Evolutionary conservation across 805 yeast species (phyloP), one percentile per base, ranked within the genome.

Genomic region (Dipodascus albidus): DNA sequence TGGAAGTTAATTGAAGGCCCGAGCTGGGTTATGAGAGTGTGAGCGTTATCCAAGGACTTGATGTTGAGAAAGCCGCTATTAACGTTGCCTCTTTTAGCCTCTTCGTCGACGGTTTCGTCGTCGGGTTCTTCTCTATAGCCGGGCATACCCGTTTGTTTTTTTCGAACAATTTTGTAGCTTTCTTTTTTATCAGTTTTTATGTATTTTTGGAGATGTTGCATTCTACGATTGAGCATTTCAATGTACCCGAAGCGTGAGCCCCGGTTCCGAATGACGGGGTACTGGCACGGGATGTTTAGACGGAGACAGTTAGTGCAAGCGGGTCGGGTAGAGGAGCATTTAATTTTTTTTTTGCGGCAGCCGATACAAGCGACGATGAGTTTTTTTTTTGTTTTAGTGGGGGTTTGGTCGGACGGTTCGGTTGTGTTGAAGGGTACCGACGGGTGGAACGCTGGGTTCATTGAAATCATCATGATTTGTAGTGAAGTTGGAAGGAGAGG

Each of bases 211-310:
- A 63, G 54, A 6, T 57, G 54, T 11, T 53, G 53, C 21, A 64
- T 55, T 21, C 67, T 55, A 21, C 56, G 52, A 33, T 58, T 50
- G 42, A 67, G 58, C 65, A 64, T 61, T 42, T 67, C 67, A 15
- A 53, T 55, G 55, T 67, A 67, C n/a, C 70, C 68, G 47, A 64
- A 64, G 11, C 71, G 62, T 20, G 71, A 67, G 35, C 71, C 71
- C 14, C 70, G 57, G 54, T 64, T 67, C 15, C 67, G 61, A 48
- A 65, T 59, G 21, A 65, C 58, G 2, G 71, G 71, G 38, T 67
- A 67, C 52, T 66, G 66, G 56, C 71, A 67, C 2, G 62, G 62
- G 14, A 66, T 60, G 48, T 66, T 59, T 23, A 62, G 59, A 6
- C 68, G 61, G n/a, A 67, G 60, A 50, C 71, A 67, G 58, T 63